These are phyloP conservation scores for Cicer yamashitae DNA, from an alignment of 306 rosid species.

Conservation along the genomic window DNA sequence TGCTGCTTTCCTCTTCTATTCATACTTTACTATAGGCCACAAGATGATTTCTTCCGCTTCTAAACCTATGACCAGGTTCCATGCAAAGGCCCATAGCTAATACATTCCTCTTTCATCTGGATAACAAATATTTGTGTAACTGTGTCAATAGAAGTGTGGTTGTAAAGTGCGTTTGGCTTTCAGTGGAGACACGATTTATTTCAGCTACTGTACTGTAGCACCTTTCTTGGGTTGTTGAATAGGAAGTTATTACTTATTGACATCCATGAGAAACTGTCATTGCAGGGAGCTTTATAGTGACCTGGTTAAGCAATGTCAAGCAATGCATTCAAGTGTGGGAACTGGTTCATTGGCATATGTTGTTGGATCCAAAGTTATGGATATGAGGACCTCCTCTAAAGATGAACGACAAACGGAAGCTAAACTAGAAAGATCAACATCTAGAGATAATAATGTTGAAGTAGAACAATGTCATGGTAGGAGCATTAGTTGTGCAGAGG, in stretches of 20 bases:
- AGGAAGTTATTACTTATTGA: slow-evolving; percentile 38
- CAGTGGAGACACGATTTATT: slow-evolving; percentile 36
- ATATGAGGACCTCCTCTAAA: slow-evolving; percentile 81
- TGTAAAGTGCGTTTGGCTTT: slow-evolving; percentile 32
- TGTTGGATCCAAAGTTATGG: slow-evolving; percentile 95
- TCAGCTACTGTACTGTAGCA: slow-evolving; percentile 20
- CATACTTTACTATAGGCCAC: not conserved
- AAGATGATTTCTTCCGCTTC: not conserved
- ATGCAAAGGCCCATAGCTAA: not conserved
- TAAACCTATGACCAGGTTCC: slow-evolving; percentile 1
- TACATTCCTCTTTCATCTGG: slow-evolving; percentile 40
- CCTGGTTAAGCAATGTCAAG: slow-evolving; percentile 83
- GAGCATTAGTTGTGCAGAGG: slow-evolving; percentile 56
- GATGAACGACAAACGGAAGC: slow-evolving; percentile 51
- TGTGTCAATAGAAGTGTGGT: slow-evolving; percentile 27
- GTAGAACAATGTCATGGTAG: slow-evolving; percentile 55
- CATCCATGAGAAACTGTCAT: slow-evolving; percentile 35
- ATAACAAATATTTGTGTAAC: slow-evolving; percentile 22
- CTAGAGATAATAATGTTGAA: slow-evolving; percentile 53
- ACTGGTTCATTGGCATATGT: slow-evolving; percentile 92
- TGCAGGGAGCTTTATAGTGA: slow-evolving; percentile 81
- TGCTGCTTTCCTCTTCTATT: not conserved
- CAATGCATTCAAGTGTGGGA: slow-evolving; percentile 91
- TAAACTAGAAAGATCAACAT: slow-evolving; percentile 60
- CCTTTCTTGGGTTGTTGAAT: slow-evolving; percentile 36